Percentiles rank a stretch among this genome's conserved stretches.
phyloP scores from a whole-genome alignment of 164 flowering plant genomes.

The Cinnamomum chago region DNA sequence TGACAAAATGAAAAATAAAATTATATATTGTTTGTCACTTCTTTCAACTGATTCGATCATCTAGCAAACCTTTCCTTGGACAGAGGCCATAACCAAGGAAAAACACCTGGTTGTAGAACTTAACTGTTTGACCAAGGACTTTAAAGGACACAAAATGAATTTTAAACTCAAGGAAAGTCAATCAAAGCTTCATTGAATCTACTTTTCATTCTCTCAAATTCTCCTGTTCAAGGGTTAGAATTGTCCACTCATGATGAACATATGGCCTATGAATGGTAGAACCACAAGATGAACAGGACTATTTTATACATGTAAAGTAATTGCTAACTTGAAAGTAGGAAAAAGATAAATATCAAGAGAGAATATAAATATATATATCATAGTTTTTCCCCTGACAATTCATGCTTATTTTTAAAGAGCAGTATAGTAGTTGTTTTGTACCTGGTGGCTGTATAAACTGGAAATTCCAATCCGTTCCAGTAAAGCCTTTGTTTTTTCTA shows the following conservation, averaged over 20 bases:
- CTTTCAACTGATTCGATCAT: neutral
- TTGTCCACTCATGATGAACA: neutral
- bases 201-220: neutral
- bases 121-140: neutral
- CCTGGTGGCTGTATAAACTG: constrained; percentile 88
- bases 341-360: too few species aligned
- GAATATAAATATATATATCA: too few species aligned
- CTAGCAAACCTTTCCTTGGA: neutral
- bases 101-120: neutral
- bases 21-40: neutral
- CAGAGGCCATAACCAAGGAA: neutral
- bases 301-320: too few species aligned
- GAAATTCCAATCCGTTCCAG: constrained; percentile 58
- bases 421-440: constrained; percentile 19
- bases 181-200: neutral
- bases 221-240: neutral
- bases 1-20: neutral
- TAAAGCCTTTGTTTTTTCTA: constrained; percentile 42
- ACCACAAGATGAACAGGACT: neutral
- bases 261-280: neutral
- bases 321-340: neutral
- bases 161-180: neutral
- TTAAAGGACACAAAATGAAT: neutral
- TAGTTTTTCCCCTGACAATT: neutral
- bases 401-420: neutral